Percentiles rank a stretch among this genome's conserved stretches.
Conservation (phyloP, 768 basidiomycete species). For the Tylopilus sp. region DNA sequence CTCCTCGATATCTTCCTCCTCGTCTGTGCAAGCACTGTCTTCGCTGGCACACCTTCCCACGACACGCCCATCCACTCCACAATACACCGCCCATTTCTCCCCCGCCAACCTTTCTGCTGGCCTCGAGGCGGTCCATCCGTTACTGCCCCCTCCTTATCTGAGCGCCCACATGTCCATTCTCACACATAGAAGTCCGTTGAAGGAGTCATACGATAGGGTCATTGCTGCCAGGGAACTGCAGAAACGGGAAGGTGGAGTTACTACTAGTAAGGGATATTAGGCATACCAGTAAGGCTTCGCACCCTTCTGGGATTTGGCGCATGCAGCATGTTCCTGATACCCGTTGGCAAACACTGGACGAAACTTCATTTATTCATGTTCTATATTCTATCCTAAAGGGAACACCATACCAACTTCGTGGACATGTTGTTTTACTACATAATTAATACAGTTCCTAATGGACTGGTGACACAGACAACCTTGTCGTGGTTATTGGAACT, state of each 20-base stretch:
- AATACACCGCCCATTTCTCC: constrained; percentile 62
- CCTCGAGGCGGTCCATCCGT: constrained; percentile 61
- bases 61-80: constrained; percentile 35
- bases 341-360: constrained; percentile 9
- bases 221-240: constrained; percentile 49
- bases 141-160: constrained; percentile 70
- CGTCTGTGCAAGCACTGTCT: constrained; percentile 50
- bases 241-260: constrained; percentile 15
- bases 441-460: not conserved
- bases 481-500: not conserved
- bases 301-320: not conserved
- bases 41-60: constrained; percentile 54
- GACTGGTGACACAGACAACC: constrained; percentile 3
- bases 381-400: constrained; percentile 28
- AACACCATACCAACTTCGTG: constrained; percentile 13
- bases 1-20: constrained; percentile 54
- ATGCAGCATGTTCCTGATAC: constrained; percentile 17
- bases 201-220: constrained; percentile 69
- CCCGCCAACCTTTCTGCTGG: constrained; percentile 51
- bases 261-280: no score
- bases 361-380: constrained; percentile 24
- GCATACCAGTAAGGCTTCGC: not conserved
- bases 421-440: constrained; percentile 15
- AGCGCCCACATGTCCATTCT: constrained; percentile 69
- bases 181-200: constrained; percentile 59